Conservation (phyloP, 306 rosid species). For the Oxytropis ochrocephala region DNA sequence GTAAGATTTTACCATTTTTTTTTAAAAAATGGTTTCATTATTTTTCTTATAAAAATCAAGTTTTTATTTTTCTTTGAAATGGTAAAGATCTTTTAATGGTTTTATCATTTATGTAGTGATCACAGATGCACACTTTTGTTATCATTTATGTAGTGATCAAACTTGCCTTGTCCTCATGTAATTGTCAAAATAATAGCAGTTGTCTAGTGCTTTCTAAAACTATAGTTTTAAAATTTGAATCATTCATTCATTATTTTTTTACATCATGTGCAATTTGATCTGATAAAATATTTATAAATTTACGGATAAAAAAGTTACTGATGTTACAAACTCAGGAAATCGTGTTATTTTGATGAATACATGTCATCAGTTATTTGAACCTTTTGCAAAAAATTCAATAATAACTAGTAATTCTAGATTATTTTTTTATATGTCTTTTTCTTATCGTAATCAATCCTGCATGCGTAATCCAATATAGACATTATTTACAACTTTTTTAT, state of each 20-base stretch:
- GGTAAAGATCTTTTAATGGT: too few relatives aligned
- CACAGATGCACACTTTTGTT: too few relatives aligned
- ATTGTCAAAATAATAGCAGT: not conserved
- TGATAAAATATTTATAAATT: not conserved
- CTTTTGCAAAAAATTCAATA: too few relatives aligned
- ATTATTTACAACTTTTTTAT: not conserved
- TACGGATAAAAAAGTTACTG: not conserved
- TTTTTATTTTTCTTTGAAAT: too few relatives aligned
- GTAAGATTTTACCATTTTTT: too few relatives aligned
- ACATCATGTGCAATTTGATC: not conserved
- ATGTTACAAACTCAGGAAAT: not conserved
- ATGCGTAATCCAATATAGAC: too few relatives aligned
- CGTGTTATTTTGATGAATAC: not conserved
- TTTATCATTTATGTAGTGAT: too few relatives aligned
- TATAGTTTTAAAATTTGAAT: not conserved
- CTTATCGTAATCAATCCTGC: not conserved
- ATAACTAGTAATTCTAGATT: too few relatives aligned
- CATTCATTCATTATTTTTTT: not conserved
- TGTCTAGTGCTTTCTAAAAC: not conserved
- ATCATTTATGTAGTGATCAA: too few relatives aligned
- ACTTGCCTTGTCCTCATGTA: not conserved
- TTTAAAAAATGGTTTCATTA: too few relatives aligned
- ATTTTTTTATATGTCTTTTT: too few relatives aligned
- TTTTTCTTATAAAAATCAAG: too few relatives aligned
- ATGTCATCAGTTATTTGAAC: not conserved